These are phyloP conservation scores for Copromyces sp. DNA, from an alignment of 495 filamentous ascomycete species.

Conservation along the genomic window DNA sequence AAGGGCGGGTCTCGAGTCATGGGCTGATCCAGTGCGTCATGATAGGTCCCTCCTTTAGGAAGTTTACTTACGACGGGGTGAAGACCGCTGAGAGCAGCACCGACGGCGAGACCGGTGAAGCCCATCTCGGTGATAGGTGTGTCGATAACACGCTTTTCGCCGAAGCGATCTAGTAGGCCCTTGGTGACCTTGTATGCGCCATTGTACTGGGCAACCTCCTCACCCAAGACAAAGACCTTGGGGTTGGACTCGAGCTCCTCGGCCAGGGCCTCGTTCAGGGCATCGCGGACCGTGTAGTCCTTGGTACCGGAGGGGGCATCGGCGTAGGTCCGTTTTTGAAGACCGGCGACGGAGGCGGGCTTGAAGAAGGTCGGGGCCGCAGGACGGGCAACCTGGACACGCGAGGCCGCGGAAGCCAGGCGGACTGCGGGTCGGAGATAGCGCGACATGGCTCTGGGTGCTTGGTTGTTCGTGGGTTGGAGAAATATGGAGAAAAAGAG, in stretches of 20 bases:
- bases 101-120: constrained; percentile 85
- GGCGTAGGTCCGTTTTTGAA: constrained; percentile 44
- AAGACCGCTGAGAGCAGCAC: constrained; percentile 86
- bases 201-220: constrained; percentile 99
- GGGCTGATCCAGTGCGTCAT: neutral
- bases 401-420: constrained; percentile 53
- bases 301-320: constrained; percentile 52
- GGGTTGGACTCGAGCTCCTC: constrained; percentile 91
- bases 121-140: constrained; percentile 96
- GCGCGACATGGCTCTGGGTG: constrained; percentile 44
- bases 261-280: constrained; percentile 91
- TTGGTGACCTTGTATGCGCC: constrained; percentile 99
- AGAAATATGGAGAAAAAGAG: constrained; percentile 14
- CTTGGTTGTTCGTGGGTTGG: constrained; percentile 12
- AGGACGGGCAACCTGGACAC: constrained; percentile 35
- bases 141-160: constrained; percentile 95
- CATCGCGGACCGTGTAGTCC: constrained; percentile 94
- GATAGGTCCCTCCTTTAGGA: neutral
- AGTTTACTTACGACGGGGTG: constrained; percentile 71
- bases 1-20: neutral
- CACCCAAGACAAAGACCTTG: constrained; percentile 91
- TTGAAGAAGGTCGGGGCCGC: constrained; percentile 41
- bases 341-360: constrained; percentile 28
- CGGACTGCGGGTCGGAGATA: constrained; percentile 73
- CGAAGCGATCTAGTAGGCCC: constrained; percentile 91